Base-by-base conservation (phyloP, 2,329 filamentous ascomycete species). In the Ceratocystis cacaofunesta region DNA sequence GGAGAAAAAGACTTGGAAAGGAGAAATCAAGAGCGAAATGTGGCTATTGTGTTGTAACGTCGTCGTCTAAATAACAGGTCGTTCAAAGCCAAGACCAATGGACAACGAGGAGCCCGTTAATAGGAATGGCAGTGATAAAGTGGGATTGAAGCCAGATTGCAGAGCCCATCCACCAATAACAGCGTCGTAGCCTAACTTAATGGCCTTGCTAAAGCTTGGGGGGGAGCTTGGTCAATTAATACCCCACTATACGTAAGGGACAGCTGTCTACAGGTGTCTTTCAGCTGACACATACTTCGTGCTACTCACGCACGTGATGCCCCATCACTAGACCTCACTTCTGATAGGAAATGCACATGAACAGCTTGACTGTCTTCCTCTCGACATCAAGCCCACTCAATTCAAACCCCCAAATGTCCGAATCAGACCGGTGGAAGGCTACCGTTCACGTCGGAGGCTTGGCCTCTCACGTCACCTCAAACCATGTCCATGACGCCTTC, bases 361-460 rank as follows among this genome's bases (percentile, higher is more conserved):
- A 12, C 36, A 41, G 36, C 36, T 41, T 12, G 36, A 41, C 50
- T 10, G 25, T 41, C 32, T 25, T 58, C 36, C 15, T 22, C 32
- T 61, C 19, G 8, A 28, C 15, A 57, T 32, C 25, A 55, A 52
- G 17, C n/a, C 10, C 46, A 15, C 12, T 41, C 8, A 28, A 5
- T 48, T 44, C 7, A 8, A 2, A 2, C 28, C n/a, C 36, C 10
- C 25, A 60, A 72, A 95, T 96, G 89, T 86, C 90, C 41, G 91
- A 96, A 74, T 79, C 86, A 64, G 79, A 88, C 62, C 86, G 92
- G 68, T 86, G 92, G 76, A 96, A 96, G 76, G 85, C 89, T 58
- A 99, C 94, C 10, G 82, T 99, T 68, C 95, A 95, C 73, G 89
- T 99, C 63, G 92, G 92, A 69, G 92, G 92, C 41, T 84, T 99